Evolutionary conservation across 768 basidiomycete species (phyloP).

Genomic region (Lentinula guzmanii): DNA sequence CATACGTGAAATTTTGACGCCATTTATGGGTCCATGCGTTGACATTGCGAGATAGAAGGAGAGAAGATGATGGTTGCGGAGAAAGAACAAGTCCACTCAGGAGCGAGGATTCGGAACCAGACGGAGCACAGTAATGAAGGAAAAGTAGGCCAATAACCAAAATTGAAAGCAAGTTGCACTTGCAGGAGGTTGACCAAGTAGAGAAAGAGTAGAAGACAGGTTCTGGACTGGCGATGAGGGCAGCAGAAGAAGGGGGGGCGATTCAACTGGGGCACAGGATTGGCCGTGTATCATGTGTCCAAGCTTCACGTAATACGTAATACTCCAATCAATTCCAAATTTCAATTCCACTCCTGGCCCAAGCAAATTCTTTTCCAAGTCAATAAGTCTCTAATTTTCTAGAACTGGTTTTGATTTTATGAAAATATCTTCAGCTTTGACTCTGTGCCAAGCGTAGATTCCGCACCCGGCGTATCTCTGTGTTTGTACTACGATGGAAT

Average conservation of each 20-base stretch:
- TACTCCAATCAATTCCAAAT: neutral
- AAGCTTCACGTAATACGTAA: neutral
- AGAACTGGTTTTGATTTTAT: too few relatives aligned
- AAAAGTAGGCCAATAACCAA: neutral
- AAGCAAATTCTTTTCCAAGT: too few relatives aligned
- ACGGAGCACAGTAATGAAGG: neutral
- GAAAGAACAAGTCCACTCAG: conserved; percentile 1
- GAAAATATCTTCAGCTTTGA: too few relatives aligned
- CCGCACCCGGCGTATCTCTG: too few relatives aligned
- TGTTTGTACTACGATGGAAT: too few relatives aligned
- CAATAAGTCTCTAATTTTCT: too few relatives aligned
- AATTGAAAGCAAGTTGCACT: neutral
- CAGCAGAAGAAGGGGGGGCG: neutral
- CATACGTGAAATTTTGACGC: conserved; percentile 82
- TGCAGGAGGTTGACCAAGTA: neutral
- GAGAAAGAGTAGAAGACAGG: neutral
- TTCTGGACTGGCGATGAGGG: neutral
- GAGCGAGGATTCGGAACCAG: neutral
- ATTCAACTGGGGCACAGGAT: neutral
- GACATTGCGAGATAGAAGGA: conserved; percentile 40
- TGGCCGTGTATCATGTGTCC: neutral
- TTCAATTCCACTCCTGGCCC: too few relatives aligned
- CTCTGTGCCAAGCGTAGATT: too few relatives aligned
- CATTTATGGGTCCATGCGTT: conserved; percentile 79
- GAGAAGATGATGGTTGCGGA: neutral